phyloP scores from a whole-genome alignment of 1,284 basidiomycete species.

The Ganoderma resinaceum region DNA sequence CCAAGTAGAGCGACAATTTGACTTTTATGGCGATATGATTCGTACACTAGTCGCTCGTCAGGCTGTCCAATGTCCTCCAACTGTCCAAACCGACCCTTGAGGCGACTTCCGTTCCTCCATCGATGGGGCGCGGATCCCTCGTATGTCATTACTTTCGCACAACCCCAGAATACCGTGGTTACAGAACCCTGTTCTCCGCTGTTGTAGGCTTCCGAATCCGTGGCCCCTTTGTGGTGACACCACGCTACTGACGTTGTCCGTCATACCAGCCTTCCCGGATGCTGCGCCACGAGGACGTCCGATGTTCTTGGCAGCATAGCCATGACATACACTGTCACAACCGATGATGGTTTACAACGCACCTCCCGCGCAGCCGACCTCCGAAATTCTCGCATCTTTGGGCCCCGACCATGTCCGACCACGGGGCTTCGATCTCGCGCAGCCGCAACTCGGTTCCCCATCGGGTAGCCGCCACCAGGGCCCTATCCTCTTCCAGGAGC shows the following conservation, averaged over 20 bases:
- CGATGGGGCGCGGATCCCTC: not conserved
- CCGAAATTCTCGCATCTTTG: slow-evolving; percentile 6
- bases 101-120: not conserved
- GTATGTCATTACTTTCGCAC: not conserved
- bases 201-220: not conserved
- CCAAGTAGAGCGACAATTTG: not conserved
- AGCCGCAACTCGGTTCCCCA: not conserved
- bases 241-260: not conserved
- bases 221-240: not conserved
- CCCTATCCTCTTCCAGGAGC: not conserved
- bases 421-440: not conserved
- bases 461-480: not conserved
- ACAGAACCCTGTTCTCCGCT: slow-evolving; percentile 2
- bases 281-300: not conserved
- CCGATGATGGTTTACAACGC: not conserved
- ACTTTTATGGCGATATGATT: not conserved
- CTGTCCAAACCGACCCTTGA: not conserved
- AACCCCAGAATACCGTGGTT: not conserved
- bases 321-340: slow-evolving; percentile 5
- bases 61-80: not conserved
- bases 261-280: not conserved
- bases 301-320: slow-evolving; percentile 8
- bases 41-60: not conserved
- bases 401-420: not conserved
- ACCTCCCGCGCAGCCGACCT: slow-evolving; percentile 1